phyloP scores from a whole-genome alignment of 139 green algal species.

The Closterium sp. region DNA sequence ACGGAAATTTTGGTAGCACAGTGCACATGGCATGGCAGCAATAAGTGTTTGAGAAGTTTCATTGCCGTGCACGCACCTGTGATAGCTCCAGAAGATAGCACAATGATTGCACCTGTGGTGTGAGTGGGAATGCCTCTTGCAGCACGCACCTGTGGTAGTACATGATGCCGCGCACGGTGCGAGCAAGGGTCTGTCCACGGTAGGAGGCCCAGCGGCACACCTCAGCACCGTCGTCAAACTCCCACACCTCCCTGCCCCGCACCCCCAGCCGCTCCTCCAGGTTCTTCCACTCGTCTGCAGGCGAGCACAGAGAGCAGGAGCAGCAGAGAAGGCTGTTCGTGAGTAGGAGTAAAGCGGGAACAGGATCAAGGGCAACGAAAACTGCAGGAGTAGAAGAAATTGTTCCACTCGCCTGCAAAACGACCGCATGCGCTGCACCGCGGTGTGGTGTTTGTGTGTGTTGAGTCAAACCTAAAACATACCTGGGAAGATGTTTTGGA shows the following conservation, averaged over 20 bases:
- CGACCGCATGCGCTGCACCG: conserved; percentile 34
- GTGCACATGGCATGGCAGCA: too few relatives aligned
- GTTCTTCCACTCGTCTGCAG: conserved; percentile 46
- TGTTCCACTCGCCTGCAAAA: conserved; percentile 47
- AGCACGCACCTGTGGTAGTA: conserved; percentile 27
- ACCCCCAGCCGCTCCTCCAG: conserved; percentile 34
- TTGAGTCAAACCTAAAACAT: too few relatives aligned
- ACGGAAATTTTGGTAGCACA: too few relatives aligned
- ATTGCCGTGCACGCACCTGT: too few relatives aligned
- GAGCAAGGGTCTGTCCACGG: conserved; percentile 77
- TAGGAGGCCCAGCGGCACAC: conserved; percentile 80
- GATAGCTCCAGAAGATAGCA: too few relatives aligned
- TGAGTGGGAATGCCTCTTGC: too few relatives aligned
- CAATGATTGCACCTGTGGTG: too few relatives aligned
- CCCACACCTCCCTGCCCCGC: neutral
- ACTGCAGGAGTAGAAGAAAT: neutral
- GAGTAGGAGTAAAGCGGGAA: too few relatives aligned
- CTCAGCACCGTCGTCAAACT: conserved; percentile 60
- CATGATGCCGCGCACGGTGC: conserved; percentile 66
- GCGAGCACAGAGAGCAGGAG: too few relatives aligned
- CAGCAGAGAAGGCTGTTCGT: too few relatives aligned
- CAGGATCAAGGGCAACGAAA: too few relatives aligned
- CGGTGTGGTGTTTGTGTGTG: neutral
- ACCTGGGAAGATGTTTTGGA: conserved; percentile 52
- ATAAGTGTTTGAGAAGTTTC: too few relatives aligned